Evolutionary conservation across 2,329 filamentous ascomycete genomes (phyloP).

Genomic region (Xylaria sp.): DNA sequence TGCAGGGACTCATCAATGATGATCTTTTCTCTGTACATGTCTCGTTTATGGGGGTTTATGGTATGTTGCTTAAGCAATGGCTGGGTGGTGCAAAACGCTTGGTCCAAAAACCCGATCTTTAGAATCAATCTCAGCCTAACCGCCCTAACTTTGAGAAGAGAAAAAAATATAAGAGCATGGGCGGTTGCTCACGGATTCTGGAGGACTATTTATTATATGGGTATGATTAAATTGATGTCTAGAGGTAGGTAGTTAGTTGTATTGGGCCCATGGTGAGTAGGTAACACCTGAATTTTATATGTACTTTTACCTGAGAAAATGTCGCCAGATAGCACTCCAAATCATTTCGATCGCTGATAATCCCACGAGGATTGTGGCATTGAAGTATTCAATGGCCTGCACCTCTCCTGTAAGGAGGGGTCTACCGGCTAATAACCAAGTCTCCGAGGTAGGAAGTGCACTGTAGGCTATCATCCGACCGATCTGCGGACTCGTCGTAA

Average conservation of each 20-base stretch:
- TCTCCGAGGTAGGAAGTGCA: conserved; percentile 1
- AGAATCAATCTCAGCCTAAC: neutral
- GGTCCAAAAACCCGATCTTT: neutral
- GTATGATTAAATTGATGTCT: neutral
- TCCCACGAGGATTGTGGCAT: neutral
- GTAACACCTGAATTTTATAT: neutral
- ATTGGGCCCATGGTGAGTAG: neutral
- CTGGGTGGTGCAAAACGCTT: neutral
- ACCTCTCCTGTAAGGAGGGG: conserved; percentile 2
- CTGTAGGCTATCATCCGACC: neutral
- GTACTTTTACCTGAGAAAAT: neutral
- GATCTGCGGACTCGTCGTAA: neutral
- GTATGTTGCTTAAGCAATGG: neutral
- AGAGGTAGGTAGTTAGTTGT: neutral
- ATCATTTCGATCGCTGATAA: neutral
- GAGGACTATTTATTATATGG: neutral
- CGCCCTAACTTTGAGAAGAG: neutral
- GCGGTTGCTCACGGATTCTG: neutral
- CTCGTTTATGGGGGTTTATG: neutral
- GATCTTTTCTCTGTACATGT: neutral
- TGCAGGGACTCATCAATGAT: neutral
- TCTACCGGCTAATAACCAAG: conserved; percentile 7
- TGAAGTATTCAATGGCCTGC: conserved; percentile 1
- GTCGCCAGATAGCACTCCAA: neutral
- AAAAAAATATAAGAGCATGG: neutral